Evolutionary conservation across 2,329 filamentous ascomycete species (phyloP).

Genomic region (Sporothrix inflata): DNA sequence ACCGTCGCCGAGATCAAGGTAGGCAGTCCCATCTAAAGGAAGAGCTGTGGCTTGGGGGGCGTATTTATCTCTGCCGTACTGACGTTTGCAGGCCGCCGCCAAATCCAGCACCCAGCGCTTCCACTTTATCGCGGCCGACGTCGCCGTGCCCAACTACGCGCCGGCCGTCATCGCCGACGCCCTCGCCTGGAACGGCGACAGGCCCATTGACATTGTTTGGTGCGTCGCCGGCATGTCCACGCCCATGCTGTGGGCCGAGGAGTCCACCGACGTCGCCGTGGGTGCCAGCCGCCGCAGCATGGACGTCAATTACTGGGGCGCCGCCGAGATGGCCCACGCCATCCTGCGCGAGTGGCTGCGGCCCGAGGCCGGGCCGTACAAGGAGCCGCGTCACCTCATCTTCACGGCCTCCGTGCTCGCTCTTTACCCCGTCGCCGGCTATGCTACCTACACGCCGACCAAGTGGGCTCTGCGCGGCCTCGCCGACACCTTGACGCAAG

Average conservation of each 20-base stretch:
- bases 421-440: constrained; percentile 79
- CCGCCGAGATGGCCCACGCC: constrained; percentile 82
- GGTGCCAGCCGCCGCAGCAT: constrained; percentile 74
- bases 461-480: constrained; percentile 85
- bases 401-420: constrained; percentile 80
- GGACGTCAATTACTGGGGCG: constrained; percentile 90
- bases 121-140: constrained; percentile 80
- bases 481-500: constrained; percentile 80
- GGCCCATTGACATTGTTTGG: constrained; percentile 84
- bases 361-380: constrained; percentile 49
- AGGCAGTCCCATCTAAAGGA: too few relatives aligned
- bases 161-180: constrained; percentile 70
- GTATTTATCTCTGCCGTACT: neutral
- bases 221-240: constrained; percentile 77
- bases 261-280: constrained; percentile 59
- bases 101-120: constrained; percentile 75
- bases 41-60: too few relatives aligned
- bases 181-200: constrained; percentile 75
- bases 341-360: constrained; percentile 75
- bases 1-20: constrained; percentile 70
- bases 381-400: constrained; percentile 74
- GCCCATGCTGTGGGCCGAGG: constrained; percentile 79
- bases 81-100: constrained; percentile 60
- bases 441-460: constrained; percentile 78
- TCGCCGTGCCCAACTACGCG: constrained; percentile 72